Evolutionary conservation across 192 early-diverging fungal species (phyloP), one percentile per base, ranked within the genome.

Genomic region (Linnemannia hyalina): DNA sequence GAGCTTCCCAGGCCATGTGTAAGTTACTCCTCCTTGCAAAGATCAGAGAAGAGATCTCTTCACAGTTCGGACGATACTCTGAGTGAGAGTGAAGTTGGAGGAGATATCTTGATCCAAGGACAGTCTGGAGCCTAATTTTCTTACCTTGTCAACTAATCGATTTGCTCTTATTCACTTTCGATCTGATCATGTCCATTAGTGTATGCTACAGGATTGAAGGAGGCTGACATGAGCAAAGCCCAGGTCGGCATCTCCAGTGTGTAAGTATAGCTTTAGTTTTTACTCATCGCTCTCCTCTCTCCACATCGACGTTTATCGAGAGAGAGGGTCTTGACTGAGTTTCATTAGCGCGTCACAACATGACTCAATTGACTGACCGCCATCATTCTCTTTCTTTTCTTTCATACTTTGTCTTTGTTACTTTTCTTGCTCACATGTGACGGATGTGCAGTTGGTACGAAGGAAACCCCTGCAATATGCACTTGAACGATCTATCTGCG

Each of bases 381-480:
- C 3, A 44, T 44, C 11, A 44, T 11, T 44, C 38, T 68, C 36
- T 68, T n/a, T 32, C n/a, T 74, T 44, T 54, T 60, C 36, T 68
- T 79, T 47, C 11, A 8, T 22, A 2, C 54, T 32, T 46, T 38
- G 29, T 36, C 54, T 4, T 65, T 49, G 38, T 44, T 36, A 49
- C 29, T 26, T 40, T 49, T 60, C 54, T 74, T 79, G 52, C 20
- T 60, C n/a, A 26, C 60, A 32, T 65, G 60, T 32, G 60, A 65
- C 7, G 55, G 26, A 65, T 54, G 41, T 32, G 40, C 78, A 94
- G 94, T 22, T 97, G 98, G 97, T 99, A 97, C 85, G 99, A 99
- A 87, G 99, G 99, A 77, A 99, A 99, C 90, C 97, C 99, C 15
- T 99, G 99, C 92, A 99, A 99, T 90, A 99, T 99, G 99, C 99